A percentile compares a stretch with the other conserved stretches of the same genome.
These are phyloP conservation scores for Vitis rupestris DNA, from an alignment of 164 flowering plant genomes.

Conservation along the genomic window DNA sequence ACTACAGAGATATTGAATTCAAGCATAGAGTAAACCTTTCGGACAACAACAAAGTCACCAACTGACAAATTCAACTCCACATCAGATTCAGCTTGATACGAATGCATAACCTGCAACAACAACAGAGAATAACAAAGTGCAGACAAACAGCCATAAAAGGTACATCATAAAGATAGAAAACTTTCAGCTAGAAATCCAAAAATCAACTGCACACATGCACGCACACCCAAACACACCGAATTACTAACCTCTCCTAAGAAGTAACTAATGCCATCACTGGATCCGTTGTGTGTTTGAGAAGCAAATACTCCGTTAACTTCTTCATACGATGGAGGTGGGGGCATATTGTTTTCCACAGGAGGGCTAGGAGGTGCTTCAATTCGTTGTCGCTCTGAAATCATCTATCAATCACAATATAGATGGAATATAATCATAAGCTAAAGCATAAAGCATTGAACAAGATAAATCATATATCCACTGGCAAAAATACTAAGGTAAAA, in stretches of 20 bases:
- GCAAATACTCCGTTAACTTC: slow-evolving; percentile 61
- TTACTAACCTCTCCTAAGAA: slow-evolving; percentile 79
- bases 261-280: slow-evolving; percentile 60
- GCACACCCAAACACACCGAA: not conserved
- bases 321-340: slow-evolving; percentile 82
- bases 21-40: slow-evolving; percentile 61
- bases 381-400: slow-evolving; percentile 70
- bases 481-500: not conserved
- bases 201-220: too few species aligned
- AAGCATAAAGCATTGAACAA: not conserved
- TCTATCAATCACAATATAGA: slow-evolving; percentile 36
- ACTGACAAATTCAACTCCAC: slow-evolving; percentile 74
- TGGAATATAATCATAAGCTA: not conserved
- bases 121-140: not conserved
- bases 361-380: slow-evolving; percentile 74
- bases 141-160: not conserved
- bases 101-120: slow-evolving; percentile 58
- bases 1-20: not conserved
- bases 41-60: slow-evolving; percentile 86
- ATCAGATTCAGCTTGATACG: slow-evolving; percentile 79
- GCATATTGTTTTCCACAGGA: slow-evolving; percentile 37
- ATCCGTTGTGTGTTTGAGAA: slow-evolving; percentile 47
- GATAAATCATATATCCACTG: not conserved
- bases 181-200: too few species aligned
- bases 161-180: not conserved